phyloP scores from a whole-genome alignment of 176 grass and related monocot genomes.

The Tillandsia leiboldiana region DNA sequence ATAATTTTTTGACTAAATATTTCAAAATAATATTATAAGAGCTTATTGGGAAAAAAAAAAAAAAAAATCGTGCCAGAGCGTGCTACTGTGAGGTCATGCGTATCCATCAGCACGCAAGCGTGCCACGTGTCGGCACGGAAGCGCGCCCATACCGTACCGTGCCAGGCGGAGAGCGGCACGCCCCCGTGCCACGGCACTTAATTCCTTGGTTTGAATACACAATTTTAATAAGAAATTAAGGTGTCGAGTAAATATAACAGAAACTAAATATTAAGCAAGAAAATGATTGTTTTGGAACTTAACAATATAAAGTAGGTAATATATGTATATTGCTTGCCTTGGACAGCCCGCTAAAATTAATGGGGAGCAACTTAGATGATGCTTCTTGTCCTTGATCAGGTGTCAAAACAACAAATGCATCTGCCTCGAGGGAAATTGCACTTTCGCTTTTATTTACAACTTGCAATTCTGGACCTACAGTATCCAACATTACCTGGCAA shows the following conservation, averaged over 20 bases:
- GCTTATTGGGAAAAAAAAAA: no score
- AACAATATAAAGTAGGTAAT: no score
- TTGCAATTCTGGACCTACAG: slow-evolving; percentile 86
- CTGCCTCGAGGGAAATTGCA: slow-evolving; percentile 79
- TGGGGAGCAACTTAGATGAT: slow-evolving; percentile 62
- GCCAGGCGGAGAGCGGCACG: no score
- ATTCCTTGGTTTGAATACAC: neutral
- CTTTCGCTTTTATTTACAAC: slow-evolving; percentile 74
- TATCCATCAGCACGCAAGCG: no score
- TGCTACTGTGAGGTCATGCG: no score
- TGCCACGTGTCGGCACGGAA: no score
- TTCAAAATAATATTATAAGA: no score
- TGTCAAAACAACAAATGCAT: slow-evolving; percentile 63
- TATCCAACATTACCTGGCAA: slow-evolving; percentile 87
- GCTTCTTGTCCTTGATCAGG: slow-evolving; percentile 62
- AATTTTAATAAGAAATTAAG: neutral
- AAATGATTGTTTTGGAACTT: neutral
- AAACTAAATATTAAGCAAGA: neutral
- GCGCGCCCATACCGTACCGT: no score
- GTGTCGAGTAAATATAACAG: neutral
- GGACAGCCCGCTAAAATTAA: slow-evolving; percentile 81
- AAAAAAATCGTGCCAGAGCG: no score
- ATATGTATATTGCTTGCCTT: slow-evolving; percentile 32
- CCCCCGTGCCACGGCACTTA: no score
- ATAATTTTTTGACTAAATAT: no score